Base-by-base conservation (phyloP, 306 rosid genomes). In the Echinosophora koreensis region DNA sequence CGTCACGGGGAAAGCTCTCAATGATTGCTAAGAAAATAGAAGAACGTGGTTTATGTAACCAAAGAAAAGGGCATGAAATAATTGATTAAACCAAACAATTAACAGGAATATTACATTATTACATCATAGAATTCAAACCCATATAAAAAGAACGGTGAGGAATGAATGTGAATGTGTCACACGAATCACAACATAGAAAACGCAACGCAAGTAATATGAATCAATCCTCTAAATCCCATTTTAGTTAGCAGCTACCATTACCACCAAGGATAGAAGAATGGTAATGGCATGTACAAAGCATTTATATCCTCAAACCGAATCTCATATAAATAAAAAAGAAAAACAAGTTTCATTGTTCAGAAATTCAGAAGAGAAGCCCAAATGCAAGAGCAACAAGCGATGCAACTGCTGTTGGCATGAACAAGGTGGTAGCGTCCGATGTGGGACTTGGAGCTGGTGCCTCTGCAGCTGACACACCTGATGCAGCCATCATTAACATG, bases 391-490 rank as follows among this genome's bases (percentile, higher is more conserved):
- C 82, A 34, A 66, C 32, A 38, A 85, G 2, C 1, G 88, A 82
- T 57, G 82, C 82, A 65, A 85, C n/a, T 0, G 54, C 30, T 0
- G 86, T 65, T 8, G 88, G 84, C 5, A 65, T 66, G n/a, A 82
- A 85, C 2, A 70, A 9, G 0, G 78, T 6, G 11, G 84, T 64
- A 63, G 88, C 84, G 32, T 82, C 88, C 38, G 88, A 85, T 35
- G 88, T 78, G 59, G 88, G 88, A 78, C 84, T 82, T 4, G 88
- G 88, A 37, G 88, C 80, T 0, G 88, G 86, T 39, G 77, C 67
- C 1, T 82, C 82, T 0, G 65, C 83, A 2, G 73, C 84, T 28
- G 65, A 32, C 35, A 70, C 79, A 16, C 69, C 42, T 34, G 71
- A 56, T 6, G 55, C 64, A 3, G 77, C 76, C 81, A 80, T 69